A percentile compares a stretch with the other conserved stretches of the same genome.
phyloP scores from a whole-genome alignment of 306 rosid species.

The Betula pendula region DNA sequence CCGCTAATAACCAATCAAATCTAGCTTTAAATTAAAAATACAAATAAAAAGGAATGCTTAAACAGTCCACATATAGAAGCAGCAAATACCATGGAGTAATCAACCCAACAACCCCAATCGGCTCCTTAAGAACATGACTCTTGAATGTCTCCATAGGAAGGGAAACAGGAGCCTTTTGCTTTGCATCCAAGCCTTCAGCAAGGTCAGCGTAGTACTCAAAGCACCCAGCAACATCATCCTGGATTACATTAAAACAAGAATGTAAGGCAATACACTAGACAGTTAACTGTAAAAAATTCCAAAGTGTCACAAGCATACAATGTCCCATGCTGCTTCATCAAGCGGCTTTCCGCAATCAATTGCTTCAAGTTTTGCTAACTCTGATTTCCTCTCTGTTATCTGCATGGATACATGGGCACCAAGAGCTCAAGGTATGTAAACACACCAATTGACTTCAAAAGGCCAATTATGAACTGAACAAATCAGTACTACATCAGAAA shows the following conservation, averaged over 20 bases:
- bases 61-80: conserved; percentile 1
- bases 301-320: conserved; percentile 39
- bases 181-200: conserved; percentile 84
- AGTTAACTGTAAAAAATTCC: neutral
- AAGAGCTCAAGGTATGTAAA: conserved; percentile 6
- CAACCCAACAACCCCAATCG: conserved; percentile 85
- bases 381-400: conserved; percentile 63
- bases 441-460: conserved; percentile 1
- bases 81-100: conserved; percentile 85
- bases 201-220: conserved; percentile 95
- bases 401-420: conserved; percentile 22
- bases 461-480: neutral
- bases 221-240: conserved; percentile 99
- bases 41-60: neutral
- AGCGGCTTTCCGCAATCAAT: conserved; percentile 87
- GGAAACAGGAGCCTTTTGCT: conserved; percentile 75
- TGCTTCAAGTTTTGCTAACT: conserved; percentile 70
- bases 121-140: conserved; percentile 75
- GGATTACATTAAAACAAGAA: conserved; percentile 18
- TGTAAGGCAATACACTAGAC: conserved; percentile 10
- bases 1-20: conserved; percentile 1
- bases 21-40: neutral
- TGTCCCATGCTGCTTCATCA: conserved; percentile 95
- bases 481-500: neutral
- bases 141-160: conserved; percentile 86